These are phyloP conservation scores for Aspergillus pseudotamarii DNA, from an alignment of 2,329 filamentous ascomycete species.

Conservation along the genomic window DNA sequence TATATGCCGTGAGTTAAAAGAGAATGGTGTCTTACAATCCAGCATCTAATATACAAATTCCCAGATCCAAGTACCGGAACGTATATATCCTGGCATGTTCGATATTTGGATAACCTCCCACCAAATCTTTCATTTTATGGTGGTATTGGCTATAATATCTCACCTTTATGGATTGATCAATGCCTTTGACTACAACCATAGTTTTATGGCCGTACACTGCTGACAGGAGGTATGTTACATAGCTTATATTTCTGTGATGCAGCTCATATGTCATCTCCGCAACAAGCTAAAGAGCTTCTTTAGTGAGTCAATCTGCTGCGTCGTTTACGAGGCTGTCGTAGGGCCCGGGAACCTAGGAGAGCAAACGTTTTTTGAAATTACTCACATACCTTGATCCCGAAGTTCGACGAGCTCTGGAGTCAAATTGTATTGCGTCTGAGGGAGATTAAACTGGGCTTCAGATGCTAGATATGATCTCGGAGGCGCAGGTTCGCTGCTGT, in stretches of 20 bases:
- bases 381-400: too few species aligned
- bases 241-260: too few species aligned
- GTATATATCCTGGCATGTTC: neutral
- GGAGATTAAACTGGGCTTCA: too few species aligned
- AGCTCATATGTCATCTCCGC: neutral
- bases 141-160: neutral
- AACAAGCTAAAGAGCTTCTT: neutral
- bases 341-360: neutral
- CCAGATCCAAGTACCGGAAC: neutral
- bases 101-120: neutral
- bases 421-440: too few species aligned
- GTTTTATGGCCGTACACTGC: neutral
- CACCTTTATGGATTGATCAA: neutral
- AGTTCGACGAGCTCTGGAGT: too few species aligned
- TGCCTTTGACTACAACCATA: neutral
- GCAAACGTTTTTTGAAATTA: neutral
- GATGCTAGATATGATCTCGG: too few species aligned
- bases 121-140: neutral
- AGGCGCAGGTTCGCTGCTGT: too few species aligned
- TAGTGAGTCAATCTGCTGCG: neutral
- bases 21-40: neutral
- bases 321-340: neutral
- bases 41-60: neutral
- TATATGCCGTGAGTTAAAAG: neutral
- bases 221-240: neutral